Base-by-base conservation (phyloP, 2,329 filamentous ascomycete species). In the Arthrobotrys musiformis region DNA sequence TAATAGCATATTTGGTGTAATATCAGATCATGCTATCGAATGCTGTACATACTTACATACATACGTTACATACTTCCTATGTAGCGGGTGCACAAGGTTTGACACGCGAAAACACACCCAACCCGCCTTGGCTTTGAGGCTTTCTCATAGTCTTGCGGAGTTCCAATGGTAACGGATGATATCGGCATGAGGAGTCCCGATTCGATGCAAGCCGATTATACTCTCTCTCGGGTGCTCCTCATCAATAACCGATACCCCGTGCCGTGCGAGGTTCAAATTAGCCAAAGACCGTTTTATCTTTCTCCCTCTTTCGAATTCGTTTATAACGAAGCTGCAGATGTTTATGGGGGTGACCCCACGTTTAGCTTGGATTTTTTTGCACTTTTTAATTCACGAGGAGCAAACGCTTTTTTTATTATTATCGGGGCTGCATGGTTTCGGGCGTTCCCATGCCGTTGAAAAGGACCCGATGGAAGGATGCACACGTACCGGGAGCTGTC, bases 171-270 rank as follows among this genome's bases (percentile, higher is more conserved):
- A 61, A 64, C 64, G 64, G 58, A 76, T 66, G 72, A 66, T 70
- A 76, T 69, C 72, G 72, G 64, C 50, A 64, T 76, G 72, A 76
- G 58, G 48, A 69, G 50, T 76, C 66, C 72, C 72, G 58, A 76
- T 73, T 67, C 40, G 69, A 50, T 67, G 50, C 60, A 66, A 54
- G 19, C 46, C 63, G 70, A 61, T 61, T n/a, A n/a, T n/a, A n/a
- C n/a, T 35, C 13, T 33, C 61, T 73, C 52, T 73, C 69, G 61
- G 69, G 54, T 66, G 26, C 30, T 35, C 19, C 48, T 64, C 30
- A 58, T 64, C 40, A 22, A 26, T 40, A n/a, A 37, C 33, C 17
- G 33, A 33, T 56, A 44, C 44, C 46, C 56, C 67, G 40, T 62
- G 42, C 44, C 54, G 44, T 48, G 24, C 28, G 56, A 50, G 54